A percentile compares a stretch with the other conserved stretches of the same genome.
phyloP scores from a whole-genome alignment of 208 protist genomes.

The Crithidia sp. region DNA sequence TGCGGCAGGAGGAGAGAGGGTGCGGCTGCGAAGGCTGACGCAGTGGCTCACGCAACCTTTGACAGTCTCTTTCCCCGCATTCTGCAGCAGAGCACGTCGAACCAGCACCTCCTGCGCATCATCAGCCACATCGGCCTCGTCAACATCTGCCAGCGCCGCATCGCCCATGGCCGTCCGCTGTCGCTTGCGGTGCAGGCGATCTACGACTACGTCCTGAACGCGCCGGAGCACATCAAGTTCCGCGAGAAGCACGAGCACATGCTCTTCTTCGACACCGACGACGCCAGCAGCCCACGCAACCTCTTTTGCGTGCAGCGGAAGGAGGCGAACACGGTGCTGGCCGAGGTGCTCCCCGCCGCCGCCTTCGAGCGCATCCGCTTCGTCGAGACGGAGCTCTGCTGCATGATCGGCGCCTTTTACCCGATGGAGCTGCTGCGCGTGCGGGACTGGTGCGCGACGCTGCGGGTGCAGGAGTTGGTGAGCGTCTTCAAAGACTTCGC shows the following conservation, averaged over 20 bases:
- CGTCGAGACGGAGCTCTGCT: slow-evolving; percentile 73
- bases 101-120: slow-evolving; percentile 91
- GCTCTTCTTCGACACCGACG: slow-evolving; percentile 71
- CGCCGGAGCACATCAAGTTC: slow-evolving; percentile 80
- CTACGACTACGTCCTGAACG: slow-evolving; percentile 69
- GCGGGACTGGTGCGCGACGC: slow-evolving; percentile 28
- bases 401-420: slow-evolving; percentile 62
- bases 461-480: slow-evolving; percentile 29
- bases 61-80: slow-evolving; percentile 64
- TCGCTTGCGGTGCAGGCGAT: slow-evolving; percentile 36
- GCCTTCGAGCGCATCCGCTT: slow-evolving; percentile 85
- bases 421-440: slow-evolving; percentile 74
- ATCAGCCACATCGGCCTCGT: slow-evolving; percentile 87
- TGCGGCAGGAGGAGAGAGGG: slow-evolving; percentile 42
- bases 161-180: slow-evolving; percentile 30
- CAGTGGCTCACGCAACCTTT: slow-evolving; percentile 36
- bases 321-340: slow-evolving; percentile 78
- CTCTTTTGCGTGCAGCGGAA: slow-evolving; percentile 83
- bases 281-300: slow-evolving; percentile 56
- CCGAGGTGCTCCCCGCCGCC: slow-evolving; percentile 78
- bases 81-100: slow-evolving; percentile 85
- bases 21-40: slow-evolving; percentile 4
- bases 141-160: slow-evolving; percentile 48
- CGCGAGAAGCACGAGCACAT: slow-evolving; percentile 74
- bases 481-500: slow-evolving; percentile 54